These are phyloP conservation scores for Zasmidium cellare DNA, from an alignment of 2,329 filamentous ascomycete species.

Conservation along the genomic window DNA sequence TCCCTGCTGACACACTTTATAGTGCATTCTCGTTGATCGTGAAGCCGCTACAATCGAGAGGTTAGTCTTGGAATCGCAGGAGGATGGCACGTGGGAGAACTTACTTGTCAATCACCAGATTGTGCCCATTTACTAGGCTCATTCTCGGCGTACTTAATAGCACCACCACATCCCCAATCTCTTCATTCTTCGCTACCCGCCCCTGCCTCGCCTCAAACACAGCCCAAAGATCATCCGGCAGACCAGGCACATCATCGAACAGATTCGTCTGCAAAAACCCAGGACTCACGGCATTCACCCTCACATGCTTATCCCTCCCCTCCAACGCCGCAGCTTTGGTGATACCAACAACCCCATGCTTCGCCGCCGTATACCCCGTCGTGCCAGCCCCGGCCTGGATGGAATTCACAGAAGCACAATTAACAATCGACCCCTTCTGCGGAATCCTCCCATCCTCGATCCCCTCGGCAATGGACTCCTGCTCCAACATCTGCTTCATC, in stretches of 20 bases:
- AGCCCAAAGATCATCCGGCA: constrained; percentile 16
- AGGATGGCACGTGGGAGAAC: not conserved
- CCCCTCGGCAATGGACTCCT: constrained; percentile 25
- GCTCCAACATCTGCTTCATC: constrained; percentile 44
- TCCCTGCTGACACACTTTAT: not conserved
- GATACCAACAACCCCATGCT: constrained; percentile 44
- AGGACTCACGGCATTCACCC: constrained; percentile 38
- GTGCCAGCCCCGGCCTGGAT: constrained; percentile 37
- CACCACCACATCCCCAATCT: constrained; percentile 30
- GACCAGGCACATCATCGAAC: constrained; percentile 17
- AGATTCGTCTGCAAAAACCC: constrained; percentile 30
- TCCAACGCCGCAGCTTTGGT: constrained; percentile 40
- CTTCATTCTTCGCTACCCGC: constrained; percentile 21
- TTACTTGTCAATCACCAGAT: constrained; percentile 24
- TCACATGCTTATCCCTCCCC: constrained; percentile 33
- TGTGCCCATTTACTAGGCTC: constrained; percentile 28
- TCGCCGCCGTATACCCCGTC: constrained; percentile 39
- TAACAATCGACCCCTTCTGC: constrained; percentile 39
- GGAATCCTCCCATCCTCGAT: constrained; percentile 24
- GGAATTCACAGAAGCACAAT: constrained; percentile 41
- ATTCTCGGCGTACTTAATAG: constrained; percentile 28
- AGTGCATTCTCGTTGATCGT: constrained; percentile 26
- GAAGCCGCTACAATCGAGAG: constrained; percentile 16
- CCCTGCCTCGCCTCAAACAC: constrained; percentile 26
- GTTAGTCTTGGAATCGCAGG: not conserved